Conservation (phyloP, 2,329 filamentous ascomycete species). For the Botryotinia calthae region DNA sequence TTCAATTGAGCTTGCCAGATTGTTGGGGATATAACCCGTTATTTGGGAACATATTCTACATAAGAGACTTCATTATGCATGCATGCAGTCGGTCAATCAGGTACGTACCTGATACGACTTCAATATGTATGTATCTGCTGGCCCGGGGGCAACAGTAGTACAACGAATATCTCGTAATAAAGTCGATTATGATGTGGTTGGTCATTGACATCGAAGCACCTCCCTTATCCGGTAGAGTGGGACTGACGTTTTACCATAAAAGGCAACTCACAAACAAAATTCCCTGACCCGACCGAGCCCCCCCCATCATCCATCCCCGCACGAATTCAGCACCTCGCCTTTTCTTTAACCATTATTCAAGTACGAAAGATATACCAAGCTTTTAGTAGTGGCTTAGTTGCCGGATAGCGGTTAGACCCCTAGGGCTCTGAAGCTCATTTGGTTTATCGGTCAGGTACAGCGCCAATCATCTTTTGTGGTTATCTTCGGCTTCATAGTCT, state of each 20-base stretch:
- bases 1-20: background rate
- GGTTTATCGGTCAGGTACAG: conserved; percentile 5
- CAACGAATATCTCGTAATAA: background rate
- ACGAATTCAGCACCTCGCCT: background rate
- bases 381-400: background rate
- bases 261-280: conserved; percentile 11
- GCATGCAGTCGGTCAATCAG: background rate
- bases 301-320: background rate
- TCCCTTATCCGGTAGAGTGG: conserved; percentile 10
- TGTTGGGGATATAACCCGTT: background rate
- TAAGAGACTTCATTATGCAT: background rate
- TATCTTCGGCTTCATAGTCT: conserved; percentile 8
- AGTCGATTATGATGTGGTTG: background rate
- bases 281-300: background rate
- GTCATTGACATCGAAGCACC: background rate
- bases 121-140: background rate
- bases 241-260: background rate
- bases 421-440: background rate
- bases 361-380: background rate
- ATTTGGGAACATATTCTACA: background rate
- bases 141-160: background rate
- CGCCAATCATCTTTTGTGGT: conserved; percentile 8
- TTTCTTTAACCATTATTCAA: background rate
- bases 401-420: background rate
- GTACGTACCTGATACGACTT: background rate